These are phyloP conservation scores for Telfairia occidentalis DNA, from an alignment of 331 rosid species.

Conservation along the genomic window DNA sequence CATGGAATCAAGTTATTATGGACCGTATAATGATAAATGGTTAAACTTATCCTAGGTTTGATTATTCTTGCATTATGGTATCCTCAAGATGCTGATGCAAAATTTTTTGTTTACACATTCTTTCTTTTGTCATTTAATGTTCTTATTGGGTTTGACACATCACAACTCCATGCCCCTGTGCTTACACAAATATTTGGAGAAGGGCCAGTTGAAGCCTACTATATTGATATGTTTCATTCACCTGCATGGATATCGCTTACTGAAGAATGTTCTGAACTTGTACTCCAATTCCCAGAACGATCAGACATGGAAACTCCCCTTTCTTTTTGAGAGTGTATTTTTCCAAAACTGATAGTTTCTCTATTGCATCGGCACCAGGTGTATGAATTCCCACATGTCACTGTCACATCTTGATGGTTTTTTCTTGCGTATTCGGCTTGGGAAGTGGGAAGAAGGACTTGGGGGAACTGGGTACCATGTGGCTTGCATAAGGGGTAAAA, in stretches of 20 bases:
- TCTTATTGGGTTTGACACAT: not conserved
- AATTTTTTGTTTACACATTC: not conserved
- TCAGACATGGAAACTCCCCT: not conserved
- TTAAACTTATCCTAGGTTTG: not conserved
- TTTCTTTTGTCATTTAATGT: not conserved
- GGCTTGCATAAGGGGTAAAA: constrained; percentile 66
- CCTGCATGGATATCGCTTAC: not conserved
- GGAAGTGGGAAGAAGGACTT: constrained; percentile 80
- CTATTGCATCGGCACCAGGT: constrained; percentile 33
- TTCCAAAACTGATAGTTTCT: not conserved
- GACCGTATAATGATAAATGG: not conserved
- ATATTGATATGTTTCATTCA: not conserved
- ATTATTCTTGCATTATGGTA: not conserved
- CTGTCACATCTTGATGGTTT: constrained; percentile 56
- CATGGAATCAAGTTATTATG: not conserved
- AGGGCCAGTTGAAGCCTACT: not conserved
- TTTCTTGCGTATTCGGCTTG: constrained; percentile 79
- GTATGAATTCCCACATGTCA: constrained; percentile 42
- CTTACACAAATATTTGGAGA: not conserved
- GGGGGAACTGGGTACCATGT: constrained; percentile 79
- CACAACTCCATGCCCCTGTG: not conserved
- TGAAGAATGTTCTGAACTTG: not conserved
- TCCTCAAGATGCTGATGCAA: not conserved
- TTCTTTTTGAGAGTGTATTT: not conserved
- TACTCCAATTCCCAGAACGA: not conserved